Conservation (phyloP, 371 early-diverging fungal species). For the Mortierella sp. region DNA sequence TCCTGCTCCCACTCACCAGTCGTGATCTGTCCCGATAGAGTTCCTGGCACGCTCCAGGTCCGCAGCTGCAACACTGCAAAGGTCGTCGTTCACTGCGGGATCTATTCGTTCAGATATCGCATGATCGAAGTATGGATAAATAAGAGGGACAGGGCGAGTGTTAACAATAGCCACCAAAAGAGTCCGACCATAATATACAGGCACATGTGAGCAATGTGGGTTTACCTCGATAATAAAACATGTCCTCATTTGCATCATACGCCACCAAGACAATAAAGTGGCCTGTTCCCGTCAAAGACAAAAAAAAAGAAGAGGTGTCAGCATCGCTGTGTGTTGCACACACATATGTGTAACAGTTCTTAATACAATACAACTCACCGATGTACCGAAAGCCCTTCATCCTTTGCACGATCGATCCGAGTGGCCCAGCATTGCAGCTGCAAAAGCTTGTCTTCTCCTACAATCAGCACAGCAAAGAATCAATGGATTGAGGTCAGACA, state of each 20-base stretch:
- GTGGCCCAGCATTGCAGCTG: conserved; percentile 60
- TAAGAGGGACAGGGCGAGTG: neutral
- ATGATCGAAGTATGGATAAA: neutral
- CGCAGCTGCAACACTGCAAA: conserved; percentile 73
- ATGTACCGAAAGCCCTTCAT: conserved; percentile 66
- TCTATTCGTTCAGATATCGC: conserved; percentile 43
- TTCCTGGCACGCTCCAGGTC: conserved; percentile 74
- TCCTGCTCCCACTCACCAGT: conserved; percentile 63
- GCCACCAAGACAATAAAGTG: conserved; percentile 82
- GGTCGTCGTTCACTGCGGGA: conserved; percentile 71
- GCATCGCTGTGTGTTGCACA: conserved; percentile 1
- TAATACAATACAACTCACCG: conserved; percentile 41
- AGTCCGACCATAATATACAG: neutral
- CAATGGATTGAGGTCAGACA: neutral
- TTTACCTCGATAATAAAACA: conserved; percentile 78
- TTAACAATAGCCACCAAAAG: neutral
- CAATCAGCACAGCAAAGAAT: neutral
- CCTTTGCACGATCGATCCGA: conserved; percentile 62
- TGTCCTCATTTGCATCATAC: conserved; percentile 75
- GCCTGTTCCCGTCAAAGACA: conserved; percentile 59
- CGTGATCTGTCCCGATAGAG: conserved; percentile 79
- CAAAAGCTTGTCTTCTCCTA: conserved; percentile 62
- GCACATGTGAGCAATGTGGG: neutral
- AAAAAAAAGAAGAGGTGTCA: neutral
- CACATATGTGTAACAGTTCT: conserved; percentile 7